Evolutionary conservation across 306 rosid genomes (phyloP).

Genomic region (Citrullus amarus): DNA sequence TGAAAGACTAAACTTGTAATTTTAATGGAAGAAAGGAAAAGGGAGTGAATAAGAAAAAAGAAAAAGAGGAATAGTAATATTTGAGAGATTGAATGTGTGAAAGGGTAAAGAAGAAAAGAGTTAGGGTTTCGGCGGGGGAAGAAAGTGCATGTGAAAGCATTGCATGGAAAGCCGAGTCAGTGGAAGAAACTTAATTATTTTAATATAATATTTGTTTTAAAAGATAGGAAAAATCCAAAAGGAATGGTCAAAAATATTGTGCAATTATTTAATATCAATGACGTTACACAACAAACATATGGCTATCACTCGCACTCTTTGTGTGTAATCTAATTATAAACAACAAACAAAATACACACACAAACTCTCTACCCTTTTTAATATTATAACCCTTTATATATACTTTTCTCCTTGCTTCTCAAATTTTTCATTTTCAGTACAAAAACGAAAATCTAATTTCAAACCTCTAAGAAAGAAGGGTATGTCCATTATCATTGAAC

Average conservation of each 20-base stretch:
- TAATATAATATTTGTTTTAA: slow-evolving; percentile 13
- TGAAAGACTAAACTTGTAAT: too few species aligned
- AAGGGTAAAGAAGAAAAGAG: slow-evolving; percentile 2
- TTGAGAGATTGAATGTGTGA: slow-evolving; percentile 8
- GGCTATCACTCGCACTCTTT: slow-evolving; percentile 25
- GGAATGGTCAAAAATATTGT: slow-evolving; percentile 36
- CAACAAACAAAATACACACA: background rate
- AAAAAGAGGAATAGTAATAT: background rate
- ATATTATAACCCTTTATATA: background rate
- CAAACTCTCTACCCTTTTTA: background rate
- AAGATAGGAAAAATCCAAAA: slow-evolving; percentile 36
- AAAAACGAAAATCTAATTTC: too few species aligned
- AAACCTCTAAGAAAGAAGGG: too few species aligned
- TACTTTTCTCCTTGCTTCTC: too few species aligned
- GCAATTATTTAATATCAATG: slow-evolving; percentile 38
- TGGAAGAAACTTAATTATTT: slow-evolving; percentile 27
- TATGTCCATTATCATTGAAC: too few species aligned
- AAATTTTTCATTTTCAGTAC: too few species aligned
- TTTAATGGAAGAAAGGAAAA: background rate
- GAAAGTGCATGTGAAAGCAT: slow-evolving; percentile 52
- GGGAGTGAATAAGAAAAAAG: background rate
- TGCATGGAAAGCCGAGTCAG: slow-evolving; percentile 58
- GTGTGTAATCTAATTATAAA: slow-evolving; percentile 17
- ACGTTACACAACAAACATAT: slow-evolving; percentile 45
- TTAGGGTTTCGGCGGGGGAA: slow-evolving; percentile 24